Base-by-base conservation (phyloP, 1,139 yeast species). In the Meyerozyma smithsonii region DNA sequence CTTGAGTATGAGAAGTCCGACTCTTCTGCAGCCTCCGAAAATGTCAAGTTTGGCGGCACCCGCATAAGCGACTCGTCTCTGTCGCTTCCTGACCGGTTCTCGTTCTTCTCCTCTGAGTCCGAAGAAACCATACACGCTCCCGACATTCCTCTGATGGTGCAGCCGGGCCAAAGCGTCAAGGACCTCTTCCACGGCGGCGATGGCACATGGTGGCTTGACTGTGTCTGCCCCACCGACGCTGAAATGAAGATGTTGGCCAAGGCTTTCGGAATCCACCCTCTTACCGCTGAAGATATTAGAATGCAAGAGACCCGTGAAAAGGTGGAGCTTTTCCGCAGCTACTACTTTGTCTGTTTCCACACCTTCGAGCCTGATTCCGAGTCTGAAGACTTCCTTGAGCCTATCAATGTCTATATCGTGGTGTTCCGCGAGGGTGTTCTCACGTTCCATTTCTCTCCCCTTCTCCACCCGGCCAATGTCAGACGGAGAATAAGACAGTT, bases 111-210 rank as follows among this genome's bases (percentile, higher is more conserved):
- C 33, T 78, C 94, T 0, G 88, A 84, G 42, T 68, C 81, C 8
- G 96, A 88, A 43, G 95, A 84, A 53, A 92, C 97, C 0, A 74
- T 86, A 14, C 97, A 90, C 62, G 85, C 96, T 1, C 83, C 95
- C 1, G 96, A 88, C 55, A 70, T 90, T 33, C 84, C 94, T 3
- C 77, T 92, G 1, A 65, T 90, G 44, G 77, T 85, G 4, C 68
- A 69, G 15, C 81, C 82, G 1, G 84, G 80, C 2, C 79, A 82
- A 52, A 68, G 84, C 3, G 79, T 85, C 47, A 69, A 78, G 43
- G 79, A 80, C 20, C 61, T 88, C 35, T 88, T 89, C 58, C 72
- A 72, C 39, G 67, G 70, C 32, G 72, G 74, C n/a, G 79, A 78
- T 39, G 79, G 83, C 46, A 54, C 81, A 1, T 82, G 88, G 89